Percentiles rank a stretch among this genome's conserved stretches.
Conservation (phyloP, 495 filamentous ascomycete species). For the Parmelia sp. region DNA sequence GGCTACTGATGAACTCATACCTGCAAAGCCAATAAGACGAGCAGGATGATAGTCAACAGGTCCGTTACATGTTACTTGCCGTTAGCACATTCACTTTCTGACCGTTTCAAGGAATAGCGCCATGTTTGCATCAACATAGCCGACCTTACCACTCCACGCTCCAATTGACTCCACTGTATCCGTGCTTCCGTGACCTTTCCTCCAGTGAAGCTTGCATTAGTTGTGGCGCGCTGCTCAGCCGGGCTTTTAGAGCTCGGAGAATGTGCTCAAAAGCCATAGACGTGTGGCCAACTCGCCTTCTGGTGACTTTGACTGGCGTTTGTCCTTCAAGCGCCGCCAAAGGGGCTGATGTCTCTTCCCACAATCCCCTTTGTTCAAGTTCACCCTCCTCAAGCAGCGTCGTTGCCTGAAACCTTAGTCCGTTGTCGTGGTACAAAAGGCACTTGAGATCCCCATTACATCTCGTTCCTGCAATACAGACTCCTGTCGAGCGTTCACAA, state of each 20-base stretch:
- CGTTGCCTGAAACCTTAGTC: constrained; percentile 21
- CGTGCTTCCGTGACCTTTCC: background rate
- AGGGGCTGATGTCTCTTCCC: constrained; percentile 6
- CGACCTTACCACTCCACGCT: background rate
- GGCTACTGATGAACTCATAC: constrained; percentile 3
- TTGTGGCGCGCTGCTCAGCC: constrained; percentile 13
- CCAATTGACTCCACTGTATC: background rate
- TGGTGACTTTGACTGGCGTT: constrained; percentile 11
- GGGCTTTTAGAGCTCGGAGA: background rate
- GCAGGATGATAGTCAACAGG: background rate
- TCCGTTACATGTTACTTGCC: too few species aligned
- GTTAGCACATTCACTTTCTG: background rate
- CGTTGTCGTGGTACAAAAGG: constrained; percentile 10
- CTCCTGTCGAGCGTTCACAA: background rate
- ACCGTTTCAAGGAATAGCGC: background rate
- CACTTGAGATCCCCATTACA: background rate
- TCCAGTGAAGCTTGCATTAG: constrained; percentile 7
- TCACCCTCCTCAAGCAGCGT: background rate
- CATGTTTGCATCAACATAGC: background rate
- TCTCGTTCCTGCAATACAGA: background rate
- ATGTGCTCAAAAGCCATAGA: constrained; percentile 9
- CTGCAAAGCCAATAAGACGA: constrained; percentile 5
- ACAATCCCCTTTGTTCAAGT: background rate
- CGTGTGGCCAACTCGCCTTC: constrained; percentile 13
- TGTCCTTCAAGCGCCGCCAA: constrained; percentile 12